phyloP scores from a whole-genome alignment of 164 flowering plant genomes.

The Berberis vulgaris region DNA sequence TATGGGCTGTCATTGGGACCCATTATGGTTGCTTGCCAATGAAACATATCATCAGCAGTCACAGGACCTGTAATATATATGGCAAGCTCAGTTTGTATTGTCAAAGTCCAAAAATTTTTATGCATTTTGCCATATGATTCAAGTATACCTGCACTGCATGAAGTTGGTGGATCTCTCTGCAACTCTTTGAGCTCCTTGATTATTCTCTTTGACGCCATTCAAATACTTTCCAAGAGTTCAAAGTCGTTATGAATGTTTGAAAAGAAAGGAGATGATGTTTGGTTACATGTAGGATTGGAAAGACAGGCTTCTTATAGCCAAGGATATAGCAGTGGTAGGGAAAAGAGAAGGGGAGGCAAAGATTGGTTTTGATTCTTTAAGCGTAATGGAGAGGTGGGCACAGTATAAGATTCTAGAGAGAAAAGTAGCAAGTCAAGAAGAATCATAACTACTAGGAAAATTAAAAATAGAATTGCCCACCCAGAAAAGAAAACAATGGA shows the following conservation, averaged over 20 bases:
- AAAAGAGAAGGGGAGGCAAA: constrained; percentile 1
- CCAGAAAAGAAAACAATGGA: not conserved
- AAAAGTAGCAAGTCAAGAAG: constrained; percentile 16
- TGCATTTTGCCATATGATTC: not conserved
- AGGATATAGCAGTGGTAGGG: constrained; percentile 10
- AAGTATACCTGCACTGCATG: constrained; percentile 59
- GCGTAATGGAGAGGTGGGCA: constrained; percentile 20
- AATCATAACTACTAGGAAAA: not conserved
- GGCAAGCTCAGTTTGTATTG: no score
- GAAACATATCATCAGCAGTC: constrained; percentile 63
- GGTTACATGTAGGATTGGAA: not conserved
- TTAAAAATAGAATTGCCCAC: not conserved
- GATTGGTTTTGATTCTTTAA: constrained; percentile 13
- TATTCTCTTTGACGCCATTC: constrained; percentile 64
- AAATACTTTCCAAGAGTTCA: not conserved
- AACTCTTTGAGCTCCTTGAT: constrained; percentile 61
- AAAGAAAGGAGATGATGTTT: not conserved
- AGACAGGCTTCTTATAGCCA: constrained; percentile 14
- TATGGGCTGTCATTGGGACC: constrained; percentile 74
- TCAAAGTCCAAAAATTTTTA: no score
- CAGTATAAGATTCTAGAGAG: constrained; percentile 19
- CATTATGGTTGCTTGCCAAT: constrained; percentile 76
- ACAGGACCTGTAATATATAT: constrained; percentile 43
- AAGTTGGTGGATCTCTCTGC: constrained; percentile 75
- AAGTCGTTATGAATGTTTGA: not conserved